phyloP scores from a whole-genome alignment of 345 rosid species.

The Sonneratia alba region DNA sequence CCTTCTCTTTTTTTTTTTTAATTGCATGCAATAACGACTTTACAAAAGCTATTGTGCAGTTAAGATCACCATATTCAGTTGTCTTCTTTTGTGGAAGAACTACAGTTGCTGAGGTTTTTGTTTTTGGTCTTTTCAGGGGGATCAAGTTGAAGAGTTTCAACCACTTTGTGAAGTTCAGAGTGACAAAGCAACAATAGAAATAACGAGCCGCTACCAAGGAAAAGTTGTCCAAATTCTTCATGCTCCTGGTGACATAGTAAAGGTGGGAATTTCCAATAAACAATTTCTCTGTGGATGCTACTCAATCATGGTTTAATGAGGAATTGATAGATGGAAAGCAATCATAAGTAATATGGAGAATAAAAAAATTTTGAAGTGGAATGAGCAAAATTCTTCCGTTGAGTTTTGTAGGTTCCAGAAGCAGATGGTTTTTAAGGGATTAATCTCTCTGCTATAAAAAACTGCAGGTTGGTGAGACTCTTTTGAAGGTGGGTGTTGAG shows the following conservation, averaged over 20 bases:
- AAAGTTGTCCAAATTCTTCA: slow-evolving; percentile 49
- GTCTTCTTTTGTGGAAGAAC: background rate
- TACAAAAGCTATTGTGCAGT: background rate
- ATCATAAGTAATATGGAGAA: background rate
- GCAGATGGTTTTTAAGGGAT: background rate
- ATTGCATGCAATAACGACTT: background rate
- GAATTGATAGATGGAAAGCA: background rate
- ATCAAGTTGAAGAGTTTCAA: slow-evolving; percentile 78
- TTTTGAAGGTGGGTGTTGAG: slow-evolving; percentile 54
- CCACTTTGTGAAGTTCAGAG: slow-evolving; percentile 98
- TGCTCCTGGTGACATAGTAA: slow-evolving; percentile 73
- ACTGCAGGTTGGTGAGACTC: slow-evolving; percentile 85
- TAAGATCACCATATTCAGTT: background rate
- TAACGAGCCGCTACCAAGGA: slow-evolving; percentile 90
- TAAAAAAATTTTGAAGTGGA: background rate
- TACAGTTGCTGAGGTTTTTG: slow-evolving; percentile 7
- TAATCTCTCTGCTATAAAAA: slow-evolving; percentile 12
- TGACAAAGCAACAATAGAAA: slow-evolving; percentile 92
- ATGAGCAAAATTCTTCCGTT: background rate
- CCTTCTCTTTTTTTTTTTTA: too few relatives aligned
- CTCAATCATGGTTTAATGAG: background rate
- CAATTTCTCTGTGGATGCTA: background rate
- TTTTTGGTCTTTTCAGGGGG: slow-evolving; percentile 47
- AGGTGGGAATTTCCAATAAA: slow-evolving; percentile 32
- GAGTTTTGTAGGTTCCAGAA: background rate